Base-by-base conservation (phyloP, 192 early-diverging fungal genomes). In the Coemansia erecta region DNA sequence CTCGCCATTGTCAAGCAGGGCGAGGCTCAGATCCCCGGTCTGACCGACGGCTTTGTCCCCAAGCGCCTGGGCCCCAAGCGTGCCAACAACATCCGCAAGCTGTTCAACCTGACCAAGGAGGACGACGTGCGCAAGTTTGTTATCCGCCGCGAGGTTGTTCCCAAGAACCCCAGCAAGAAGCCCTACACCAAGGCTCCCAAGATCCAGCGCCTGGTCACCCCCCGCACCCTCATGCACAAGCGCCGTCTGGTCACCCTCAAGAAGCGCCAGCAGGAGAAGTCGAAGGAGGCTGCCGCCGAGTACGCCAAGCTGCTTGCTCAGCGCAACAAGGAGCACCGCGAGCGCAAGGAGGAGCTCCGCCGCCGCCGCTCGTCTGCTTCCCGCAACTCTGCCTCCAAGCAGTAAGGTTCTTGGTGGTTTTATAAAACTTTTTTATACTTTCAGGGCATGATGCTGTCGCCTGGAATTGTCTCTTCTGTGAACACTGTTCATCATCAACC, bases 51-150 rank as follows among this genome's bases (percentile, higher is more conserved):
- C 66, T 82, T 87, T 48, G 83, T 90, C 42, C 96, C 96, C 74
- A 98, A 98, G 90, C 90, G 96, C 66, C 88, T 98, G 60, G 96
- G 96, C 66, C 96, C 96, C 75, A 98, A 98, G 92, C 87, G 96
- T 73, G 96, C 96, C 63, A 88, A 81, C 87, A 95, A 96, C 81
- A 97, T 98, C 87, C 90, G 96, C 82, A 96, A 95, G 88, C 89
- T 98, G 86, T 98, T 98, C 84, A 90, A 92, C 86, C 88, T 98
- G 77, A 87, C 80, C 85, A 94, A 97, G 90, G 93, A 93, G 51
- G 96, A 97, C 84, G 96, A 98, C 85, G 96, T 98, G 60, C 93
- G 94, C 87, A 92, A 98, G 87, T 98, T 92, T 85, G 96, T 98
- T 51, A 96, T 98, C 71, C 94, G 94, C 73, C 94, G 96, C 73